Conservation (phyloP, 148 eudicot species). For the Amaranthus palmeri region DNA sequence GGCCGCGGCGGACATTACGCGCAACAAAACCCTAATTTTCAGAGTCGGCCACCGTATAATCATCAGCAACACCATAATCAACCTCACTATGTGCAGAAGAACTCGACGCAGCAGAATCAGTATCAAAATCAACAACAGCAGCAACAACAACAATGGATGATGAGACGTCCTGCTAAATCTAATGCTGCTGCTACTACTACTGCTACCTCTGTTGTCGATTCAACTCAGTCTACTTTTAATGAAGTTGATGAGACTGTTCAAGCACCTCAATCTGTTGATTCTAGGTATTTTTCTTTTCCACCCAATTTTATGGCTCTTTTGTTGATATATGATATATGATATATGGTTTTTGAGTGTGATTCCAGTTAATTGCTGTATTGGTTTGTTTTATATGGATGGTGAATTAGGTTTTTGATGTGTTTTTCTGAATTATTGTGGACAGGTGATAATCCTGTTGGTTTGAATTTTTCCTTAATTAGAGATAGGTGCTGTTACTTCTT, state of each 20-base stretch:
- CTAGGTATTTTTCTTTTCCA: conserved; percentile 10
- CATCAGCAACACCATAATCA: conserved; percentile 21
- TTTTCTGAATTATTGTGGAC: too few relatives aligned
- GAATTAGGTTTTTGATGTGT: too few relatives aligned
- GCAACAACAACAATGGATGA: conserved; percentile 40
- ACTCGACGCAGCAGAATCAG: conserved; percentile 25
- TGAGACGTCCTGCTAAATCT: conserved; percentile 26
- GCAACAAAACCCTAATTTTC: conserved; percentile 49
- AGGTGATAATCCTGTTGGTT: too few relatives aligned
- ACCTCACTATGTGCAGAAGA: conserved; percentile 38
- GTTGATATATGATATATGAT: neutral
- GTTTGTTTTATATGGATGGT: too few relatives aligned
- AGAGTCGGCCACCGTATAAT: conserved; percentile 33
- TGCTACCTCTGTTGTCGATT: too few relatives aligned
- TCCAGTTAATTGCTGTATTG: too few relatives aligned
- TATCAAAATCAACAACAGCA: conserved; percentile 28
- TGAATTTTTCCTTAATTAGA: too few relatives aligned
- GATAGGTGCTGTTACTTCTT: too few relatives aligned
- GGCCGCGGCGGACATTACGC: conserved; percentile 41
- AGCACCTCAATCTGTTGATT: conserved; percentile 13
- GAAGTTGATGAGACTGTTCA: conserved; percentile 24
- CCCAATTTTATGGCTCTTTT: neutral
- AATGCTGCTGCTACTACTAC: neutral
- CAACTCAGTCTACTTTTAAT: conserved; percentile 2
- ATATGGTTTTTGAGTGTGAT: neutral